Evolutionary conservation across 257 asterid genomes (phyloP).

Genomic region (Euphrasia confusa): DNA sequence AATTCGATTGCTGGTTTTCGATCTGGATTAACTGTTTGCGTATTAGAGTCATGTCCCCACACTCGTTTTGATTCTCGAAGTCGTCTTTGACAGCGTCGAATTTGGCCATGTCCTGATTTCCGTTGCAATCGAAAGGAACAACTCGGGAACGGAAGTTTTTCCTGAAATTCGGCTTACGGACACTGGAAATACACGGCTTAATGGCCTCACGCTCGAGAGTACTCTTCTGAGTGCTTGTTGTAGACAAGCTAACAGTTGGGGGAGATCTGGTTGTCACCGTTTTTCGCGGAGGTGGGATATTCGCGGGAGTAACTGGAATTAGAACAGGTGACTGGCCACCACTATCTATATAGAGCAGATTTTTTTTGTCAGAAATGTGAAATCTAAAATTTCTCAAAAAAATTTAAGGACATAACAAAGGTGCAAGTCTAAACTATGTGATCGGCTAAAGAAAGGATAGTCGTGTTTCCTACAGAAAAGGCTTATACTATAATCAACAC

Average conservation of each 20-base stretch:
- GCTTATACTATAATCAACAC: neutral
- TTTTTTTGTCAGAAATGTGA: neutral
- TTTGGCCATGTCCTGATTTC: slow-evolving; percentile 13
- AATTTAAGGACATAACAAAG: neutral
- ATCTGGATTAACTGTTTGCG: slow-evolving; percentile 66
- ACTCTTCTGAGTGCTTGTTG: slow-evolving; percentile 37
- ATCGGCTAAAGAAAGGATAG: neutral
- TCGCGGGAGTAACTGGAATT: slow-evolving; percentile 23
- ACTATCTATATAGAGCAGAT: slow-evolving; percentile 35
- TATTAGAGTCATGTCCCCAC: slow-evolving; percentile 57
- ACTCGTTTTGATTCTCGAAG: slow-evolving; percentile 40
- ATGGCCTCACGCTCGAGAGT: slow-evolving; percentile 27
- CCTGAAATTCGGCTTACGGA: slow-evolving; percentile 29
- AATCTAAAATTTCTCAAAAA: neutral
- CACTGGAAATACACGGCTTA: slow-evolving; percentile 33
- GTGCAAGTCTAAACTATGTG: neutral
- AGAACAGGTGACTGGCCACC: slow-evolving; percentile 30
- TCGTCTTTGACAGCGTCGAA: slow-evolving; percentile 21
- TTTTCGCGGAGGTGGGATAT: slow-evolving; percentile 37
- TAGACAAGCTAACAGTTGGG: slow-evolving; percentile 39
- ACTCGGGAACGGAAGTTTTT: slow-evolving; percentile 40
- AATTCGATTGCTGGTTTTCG: slow-evolving; percentile 71
- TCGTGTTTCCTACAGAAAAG: neutral
- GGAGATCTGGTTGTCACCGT: slow-evolving; percentile 28
- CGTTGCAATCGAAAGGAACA: slow-evolving; percentile 44